Evolutionary conservation across 495 filamentous ascomycete species (phyloP), one percentile per base, ranked within the genome.

Genomic region (Copromyces sp.): DNA sequence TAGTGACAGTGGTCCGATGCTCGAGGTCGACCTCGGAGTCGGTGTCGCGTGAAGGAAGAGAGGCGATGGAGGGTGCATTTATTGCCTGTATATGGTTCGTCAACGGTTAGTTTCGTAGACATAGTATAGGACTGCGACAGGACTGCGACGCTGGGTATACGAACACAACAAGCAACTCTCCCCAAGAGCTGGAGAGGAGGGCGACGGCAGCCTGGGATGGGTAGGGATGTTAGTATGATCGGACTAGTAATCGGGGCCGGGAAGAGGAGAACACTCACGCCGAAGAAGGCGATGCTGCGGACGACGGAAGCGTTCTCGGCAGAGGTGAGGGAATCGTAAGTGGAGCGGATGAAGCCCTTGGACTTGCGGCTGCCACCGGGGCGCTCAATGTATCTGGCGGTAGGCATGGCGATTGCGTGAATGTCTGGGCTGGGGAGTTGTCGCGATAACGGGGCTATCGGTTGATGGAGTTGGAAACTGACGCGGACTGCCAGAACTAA

Each of bases 221-320:
- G 75, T 45, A 85, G 2, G 7, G 16, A 9, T 61, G 68, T 80
- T 53, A 80, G 78, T 39, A 70, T 29, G 4, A 6, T 32, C 37
- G 12, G 24, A 9, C 0, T 7, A 17, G 37, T 39, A 38, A 9
- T 12, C 39, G 39, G 39, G 16, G 40, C 12, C 8, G 8, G 71
- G 14, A 29, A 41, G 39, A 11, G 20, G 65, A 6, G 5, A 9
- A 35, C 20, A 87, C 91, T 74, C 85, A 94, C 92, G 69, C 89
- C 89, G 78, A 94, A 94, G 69, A 92, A 78, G 73, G 89, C 83
- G 72, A 94, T 76, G 77, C 91, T 93, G 78, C 89, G 86, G 73
- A 94, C 90, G 73, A 94, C 88, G 71, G 89, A 86, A 68, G 90
- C 85, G 81, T 95, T 94, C 82, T 95, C 92, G 38, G 91, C 82